Percentiles rank a stretch among this genome's conserved stretches.
phyloP scores from a whole-genome alignment of 2,329 filamentous ascomycete genomes.

The Coniochaeta sp. region DNA sequence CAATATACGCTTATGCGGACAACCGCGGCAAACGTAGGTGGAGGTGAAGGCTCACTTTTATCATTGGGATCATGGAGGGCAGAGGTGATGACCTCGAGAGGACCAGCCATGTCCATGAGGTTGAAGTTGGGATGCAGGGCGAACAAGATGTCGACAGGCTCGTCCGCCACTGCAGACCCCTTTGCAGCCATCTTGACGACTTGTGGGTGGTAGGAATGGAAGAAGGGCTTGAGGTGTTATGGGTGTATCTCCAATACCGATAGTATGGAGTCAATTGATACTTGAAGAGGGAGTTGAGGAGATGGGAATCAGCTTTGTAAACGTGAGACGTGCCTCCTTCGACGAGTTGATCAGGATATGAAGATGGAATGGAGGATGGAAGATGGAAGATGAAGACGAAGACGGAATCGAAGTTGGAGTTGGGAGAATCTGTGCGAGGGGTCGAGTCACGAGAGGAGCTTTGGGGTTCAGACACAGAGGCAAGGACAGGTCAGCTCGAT shows the following conservation, averaged over 20 bases:
- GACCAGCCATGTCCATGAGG: conserved; percentile 49
- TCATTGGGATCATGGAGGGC: conserved; percentile 48
- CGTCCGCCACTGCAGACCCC: conserved; percentile 50
- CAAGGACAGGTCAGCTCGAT: neutral
- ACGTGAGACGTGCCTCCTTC: neutral
- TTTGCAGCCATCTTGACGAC: conserved; percentile 48
- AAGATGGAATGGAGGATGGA: too few species aligned
- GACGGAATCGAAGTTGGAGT: too few species aligned
- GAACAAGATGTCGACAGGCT: conserved; percentile 53
- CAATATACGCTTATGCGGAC: neutral
- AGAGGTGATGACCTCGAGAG: conserved; percentile 41
- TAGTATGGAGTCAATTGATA: conserved; percentile 1
- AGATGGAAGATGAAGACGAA: neutral
- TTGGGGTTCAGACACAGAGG: neutral
- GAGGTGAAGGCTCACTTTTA: conserved; percentile 29
- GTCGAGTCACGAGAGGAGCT: neutral
- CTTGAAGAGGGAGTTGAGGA: neutral
- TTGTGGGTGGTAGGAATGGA: conserved; percentile 10
- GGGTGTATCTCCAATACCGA: neutral
- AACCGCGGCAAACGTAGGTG: neutral
- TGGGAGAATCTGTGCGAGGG: neutral
- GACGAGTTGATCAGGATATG: neutral
- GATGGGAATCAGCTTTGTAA: neutral
- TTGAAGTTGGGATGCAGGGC: conserved; percentile 54
- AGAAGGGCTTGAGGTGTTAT: neutral